Evolutionary conservation across 768 basidiomycete genomes (phyloP).

Genomic region (Sporobolomyces phaffii): DNA sequence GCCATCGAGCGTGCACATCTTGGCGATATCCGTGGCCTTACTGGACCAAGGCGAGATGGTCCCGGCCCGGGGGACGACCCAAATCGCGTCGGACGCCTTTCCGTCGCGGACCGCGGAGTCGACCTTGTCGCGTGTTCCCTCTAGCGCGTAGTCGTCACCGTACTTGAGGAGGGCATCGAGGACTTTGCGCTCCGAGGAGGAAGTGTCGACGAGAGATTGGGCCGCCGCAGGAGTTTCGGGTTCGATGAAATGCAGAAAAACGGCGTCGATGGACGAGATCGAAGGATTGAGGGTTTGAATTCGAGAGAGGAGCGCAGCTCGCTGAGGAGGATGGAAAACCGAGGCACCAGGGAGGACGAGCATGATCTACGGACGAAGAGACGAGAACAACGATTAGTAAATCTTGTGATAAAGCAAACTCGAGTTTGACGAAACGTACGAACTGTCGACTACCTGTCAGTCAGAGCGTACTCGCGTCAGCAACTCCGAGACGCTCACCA

Average conservation of each 20-base stretch:
- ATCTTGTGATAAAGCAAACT: too few relatives aligned
- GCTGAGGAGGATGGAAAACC: conserved; percentile 47
- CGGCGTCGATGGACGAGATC: conserved; percentile 66
- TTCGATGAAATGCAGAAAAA: conserved; percentile 81
- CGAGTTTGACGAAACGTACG: too few relatives aligned
- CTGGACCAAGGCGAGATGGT: conserved; percentile 98
- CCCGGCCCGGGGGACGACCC: conserved; percentile 58
- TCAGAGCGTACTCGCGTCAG: too few relatives aligned
- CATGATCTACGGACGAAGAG: neutral
- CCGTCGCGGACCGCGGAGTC: conserved; percentile 45
- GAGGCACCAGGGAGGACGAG: conserved; percentile 37
- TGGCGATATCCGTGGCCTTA: conserved; percentile 93
- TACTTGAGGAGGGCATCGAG: conserved; percentile 73
- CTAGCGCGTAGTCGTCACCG: conserved; percentile 64
- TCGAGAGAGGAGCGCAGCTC: conserved; percentile 58
- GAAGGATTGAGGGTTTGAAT: conserved; percentile 56
- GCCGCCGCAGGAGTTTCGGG: conserved; percentile 50
- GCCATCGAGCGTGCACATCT: conserved; percentile 69
- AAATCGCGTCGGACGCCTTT: conserved; percentile 52
- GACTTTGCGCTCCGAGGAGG: conserved; percentile 49
- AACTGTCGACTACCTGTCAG: too few relatives aligned
- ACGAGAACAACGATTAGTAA: too few relatives aligned
- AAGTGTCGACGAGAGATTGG: conserved; percentile 46
- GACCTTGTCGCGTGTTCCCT: conserved; percentile 47
- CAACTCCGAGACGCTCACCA: too few relatives aligned